Evolutionary conservation across 1,284 basidiomycete genomes (phyloP).

Genomic region (Pholiota adiposa): DNA sequence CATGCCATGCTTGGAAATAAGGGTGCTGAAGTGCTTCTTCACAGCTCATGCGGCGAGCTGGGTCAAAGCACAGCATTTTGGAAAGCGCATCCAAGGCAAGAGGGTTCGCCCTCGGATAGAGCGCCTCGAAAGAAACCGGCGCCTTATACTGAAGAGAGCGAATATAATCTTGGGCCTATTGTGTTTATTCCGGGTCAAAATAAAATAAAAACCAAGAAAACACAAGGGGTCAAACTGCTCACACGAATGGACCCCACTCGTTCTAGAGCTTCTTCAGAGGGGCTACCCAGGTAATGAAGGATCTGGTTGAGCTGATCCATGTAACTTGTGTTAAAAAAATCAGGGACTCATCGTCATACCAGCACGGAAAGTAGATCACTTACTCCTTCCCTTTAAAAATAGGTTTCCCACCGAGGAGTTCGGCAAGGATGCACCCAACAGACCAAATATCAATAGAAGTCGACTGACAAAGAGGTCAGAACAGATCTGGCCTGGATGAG

Average conservation of each 20-base stretch:
- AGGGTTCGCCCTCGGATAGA: conserved; percentile 94
- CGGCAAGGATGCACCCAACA: conserved; percentile 97
- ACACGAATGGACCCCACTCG: conserved; percentile 92
- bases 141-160: conserved; percentile 97
- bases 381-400: conserved; percentile 99
- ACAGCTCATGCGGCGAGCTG: conserved; percentile 93
- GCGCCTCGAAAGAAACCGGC: conserved; percentile 87
- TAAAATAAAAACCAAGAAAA: background rate
- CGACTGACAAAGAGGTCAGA: conserved; percentile 46
- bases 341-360: conserved; percentile 1
- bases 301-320: conserved; percentile 97
- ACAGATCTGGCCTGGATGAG: background rate
- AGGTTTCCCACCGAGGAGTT: conserved; percentile 94
- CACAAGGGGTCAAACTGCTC: conserved; percentile 28
- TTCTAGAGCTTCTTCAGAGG: conserved; percentile 93
- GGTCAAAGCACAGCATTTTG: conserved; percentile 95
- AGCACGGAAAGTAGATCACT: conserved; percentile 32
- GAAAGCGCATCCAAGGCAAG: conserved; percentile 91
- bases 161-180: conserved; percentile 96
- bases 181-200: conserved; percentile 4
- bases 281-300: conserved; percentile 95
- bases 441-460: conserved; percentile 97
- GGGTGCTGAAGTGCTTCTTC: conserved; percentile 95
- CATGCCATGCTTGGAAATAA: conserved; percentile 93
- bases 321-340: conserved; percentile 69